Evolutionary conservation across 179 eudicot species (phyloP), one percentile per base, ranked within the genome.

Genomic region (Drosera spatulata): DNA sequence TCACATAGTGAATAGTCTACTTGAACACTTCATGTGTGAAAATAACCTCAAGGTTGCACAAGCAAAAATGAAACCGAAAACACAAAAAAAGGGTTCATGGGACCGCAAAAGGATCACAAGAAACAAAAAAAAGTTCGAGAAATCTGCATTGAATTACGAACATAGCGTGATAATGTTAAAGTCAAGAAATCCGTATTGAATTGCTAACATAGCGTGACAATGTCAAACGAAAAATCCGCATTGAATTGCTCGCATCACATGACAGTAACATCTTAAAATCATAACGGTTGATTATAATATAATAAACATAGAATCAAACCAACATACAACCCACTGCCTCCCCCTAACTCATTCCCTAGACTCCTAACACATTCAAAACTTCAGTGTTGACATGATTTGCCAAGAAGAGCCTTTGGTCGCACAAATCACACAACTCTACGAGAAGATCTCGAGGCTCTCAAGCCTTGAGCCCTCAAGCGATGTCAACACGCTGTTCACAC

Each of bases 351-450:
- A 9, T 22, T 33, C 13, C 40, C 7, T 15, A 33, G 7, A 38
- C 2, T 14, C 40, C 39, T 33, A 4, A n/a, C 55, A 52, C 55
- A n/a, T 50, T 14, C 59, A 3, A 67, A 76, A 45, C 68, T 67
- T 78, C 81, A 77, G 88, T 83, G 80, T 81, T 72, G 65, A 81
- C 85, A 84, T 87, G 95, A 78, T 63, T 50, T 76, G 74, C 77
- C 78, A 80, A 65, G 80, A 82, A 43, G 80, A 80, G 62, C 73
- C 80, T 44, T 64, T 87, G 67, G 77, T 82, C 5, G 73, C 57
- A 48, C 66, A 66, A 73, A 73, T 87, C 45, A 69, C 60, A 7
- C 65, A 78, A 33, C 66, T 87, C 39, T 87, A 76, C 64, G 74
- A 76, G 50, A 70, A 80, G 53, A 77, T 87, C 64, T 73, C 83